phyloP scores from a whole-genome alignment of 2,329 filamentous ascomycete genomes.

The Ceratocystis harringtonii region DNA sequence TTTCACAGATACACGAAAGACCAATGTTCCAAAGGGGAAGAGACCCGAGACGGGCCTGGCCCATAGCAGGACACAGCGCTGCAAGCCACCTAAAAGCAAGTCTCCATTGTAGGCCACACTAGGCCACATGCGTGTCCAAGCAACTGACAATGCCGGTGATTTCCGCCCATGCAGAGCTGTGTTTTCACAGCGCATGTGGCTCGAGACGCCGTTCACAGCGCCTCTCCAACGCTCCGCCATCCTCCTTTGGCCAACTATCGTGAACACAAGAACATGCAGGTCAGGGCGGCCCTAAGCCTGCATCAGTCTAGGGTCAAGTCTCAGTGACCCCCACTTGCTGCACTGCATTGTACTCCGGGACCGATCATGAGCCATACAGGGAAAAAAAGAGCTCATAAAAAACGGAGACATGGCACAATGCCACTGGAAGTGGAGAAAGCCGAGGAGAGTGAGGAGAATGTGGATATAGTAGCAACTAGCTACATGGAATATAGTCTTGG shows the following conservation, averaged over 20 bases:
- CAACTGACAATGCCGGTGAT: conserved; percentile 2
- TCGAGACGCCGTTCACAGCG: background rate
- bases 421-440: background rate
- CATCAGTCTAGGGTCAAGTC: background rate
- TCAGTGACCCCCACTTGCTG: background rate
- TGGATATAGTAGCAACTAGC: background rate
- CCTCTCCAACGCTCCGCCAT: background rate
- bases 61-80: background rate
- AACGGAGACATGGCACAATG: background rate
- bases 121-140: background rate
- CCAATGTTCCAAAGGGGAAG: conserved; percentile 1
- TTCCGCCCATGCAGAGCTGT: conserved; percentile 1
- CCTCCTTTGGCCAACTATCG: background rate
- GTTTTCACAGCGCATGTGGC: background rate
- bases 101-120: background rate
- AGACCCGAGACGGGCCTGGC: background rate
- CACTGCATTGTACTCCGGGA: background rate
- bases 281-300: background rate
- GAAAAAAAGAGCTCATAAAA: conserved; percentile 1
- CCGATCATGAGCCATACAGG: background rate
- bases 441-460: background rate
- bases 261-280: background rate
- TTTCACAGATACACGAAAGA: background rate
- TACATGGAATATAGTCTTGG: background rate
- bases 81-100: background rate